phyloP scores from a whole-genome alignment of 176 grass and related monocot genomes.

The Oryza glumipatula region DNA sequence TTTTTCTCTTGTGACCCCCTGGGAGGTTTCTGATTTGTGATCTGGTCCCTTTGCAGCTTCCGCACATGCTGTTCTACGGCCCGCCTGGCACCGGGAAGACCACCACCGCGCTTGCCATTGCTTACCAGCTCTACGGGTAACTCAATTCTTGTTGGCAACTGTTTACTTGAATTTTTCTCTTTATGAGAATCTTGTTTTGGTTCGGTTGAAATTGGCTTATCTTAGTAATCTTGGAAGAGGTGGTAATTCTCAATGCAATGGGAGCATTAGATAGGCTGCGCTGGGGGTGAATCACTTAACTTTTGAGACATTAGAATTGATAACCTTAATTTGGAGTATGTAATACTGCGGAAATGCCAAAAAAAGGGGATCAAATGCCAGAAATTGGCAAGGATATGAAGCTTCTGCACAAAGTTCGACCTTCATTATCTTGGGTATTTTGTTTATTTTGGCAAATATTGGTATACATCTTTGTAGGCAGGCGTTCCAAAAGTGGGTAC shows the following conservation, averaged over 20 bases:
- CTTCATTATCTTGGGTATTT: neutral
- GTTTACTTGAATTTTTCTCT: neutral
- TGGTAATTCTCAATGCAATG: neutral
- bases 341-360: neutral
- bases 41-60: slow-evolving; percentile 58
- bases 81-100: slow-evolving; percentile 96
- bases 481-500: neutral
- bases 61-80: slow-evolving; percentile 97
- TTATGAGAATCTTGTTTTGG: neutral
- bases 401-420: neutral
- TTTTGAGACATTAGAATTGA: neutral
- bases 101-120: slow-evolving; percentile 89
- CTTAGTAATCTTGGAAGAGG: neutral
- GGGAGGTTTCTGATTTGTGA: slow-evolving; percentile 25
- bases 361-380: neutral
- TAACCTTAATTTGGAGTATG: neutral
- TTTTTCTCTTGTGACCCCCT: slow-evolving; percentile 3
- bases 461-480: neutral
- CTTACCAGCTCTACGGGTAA: slow-evolving; percentile 94
- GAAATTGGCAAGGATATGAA: neutral
- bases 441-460: neutral
- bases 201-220: neutral
- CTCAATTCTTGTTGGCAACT: neutral
- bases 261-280: neutral
- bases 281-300: neutral